Percentiles rank a stretch among this genome's conserved stretches.
phyloP scores from a whole-genome alignment of 2,329 filamentous ascomycete species.

The Diaporthe sp. region DNA sequence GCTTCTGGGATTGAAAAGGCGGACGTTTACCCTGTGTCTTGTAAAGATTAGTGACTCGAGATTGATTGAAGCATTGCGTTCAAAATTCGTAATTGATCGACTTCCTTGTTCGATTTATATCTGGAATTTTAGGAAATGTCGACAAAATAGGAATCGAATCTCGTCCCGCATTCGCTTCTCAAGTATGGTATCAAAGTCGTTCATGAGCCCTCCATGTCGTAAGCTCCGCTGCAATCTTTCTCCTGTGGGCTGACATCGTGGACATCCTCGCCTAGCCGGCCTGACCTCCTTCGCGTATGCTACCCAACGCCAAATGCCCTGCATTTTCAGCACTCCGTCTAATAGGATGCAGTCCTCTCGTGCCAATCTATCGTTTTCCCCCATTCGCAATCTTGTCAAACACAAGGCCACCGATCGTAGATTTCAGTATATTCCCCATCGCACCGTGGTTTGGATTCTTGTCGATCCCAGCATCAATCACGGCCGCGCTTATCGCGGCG shows the following conservation, averaged over 20 bases:
- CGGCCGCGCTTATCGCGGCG: constrained; percentile 45
- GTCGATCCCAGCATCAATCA: constrained; percentile 43
- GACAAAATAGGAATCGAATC: background rate
- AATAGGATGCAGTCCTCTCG: background rate
- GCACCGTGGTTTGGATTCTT: constrained; percentile 41
- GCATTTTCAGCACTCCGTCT: background rate
- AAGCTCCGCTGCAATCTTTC: background rate
- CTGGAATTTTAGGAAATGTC: background rate
- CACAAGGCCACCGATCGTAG: constrained; percentile 44
- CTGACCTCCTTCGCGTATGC: background rate
- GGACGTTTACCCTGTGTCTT: no score
- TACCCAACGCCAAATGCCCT: background rate
- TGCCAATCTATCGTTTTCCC: background rate
- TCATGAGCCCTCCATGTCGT: background rate
- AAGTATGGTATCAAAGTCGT: background rate
- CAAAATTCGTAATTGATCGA: background rate
- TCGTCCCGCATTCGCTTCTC: background rate
- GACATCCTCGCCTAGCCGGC: no score
- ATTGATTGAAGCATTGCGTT: background rate
- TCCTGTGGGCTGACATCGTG: no score
- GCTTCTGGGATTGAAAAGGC: background rate
- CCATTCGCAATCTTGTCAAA: constrained; percentile 46
- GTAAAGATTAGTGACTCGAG: background rate
- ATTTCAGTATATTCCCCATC: constrained; percentile 39
- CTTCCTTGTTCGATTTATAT: background rate